Evolutionary conservation across 129 eudicot species (phyloP).

Genomic region (Escallonia herrerae): DNA sequence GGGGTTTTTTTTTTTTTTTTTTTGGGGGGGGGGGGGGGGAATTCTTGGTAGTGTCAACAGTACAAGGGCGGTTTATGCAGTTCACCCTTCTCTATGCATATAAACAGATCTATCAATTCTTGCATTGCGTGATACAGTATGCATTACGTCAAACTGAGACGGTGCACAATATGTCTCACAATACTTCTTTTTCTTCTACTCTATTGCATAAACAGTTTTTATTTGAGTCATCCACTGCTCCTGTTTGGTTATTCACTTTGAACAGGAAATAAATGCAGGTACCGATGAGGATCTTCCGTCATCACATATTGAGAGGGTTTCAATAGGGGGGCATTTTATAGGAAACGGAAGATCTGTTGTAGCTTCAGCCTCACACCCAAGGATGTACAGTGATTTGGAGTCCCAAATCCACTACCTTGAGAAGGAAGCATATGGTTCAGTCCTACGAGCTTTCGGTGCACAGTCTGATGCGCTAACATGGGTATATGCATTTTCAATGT

Average conservation of each 20-base stretch:
- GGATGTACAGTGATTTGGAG: conserved; percentile 82
- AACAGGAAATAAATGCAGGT: conserved; percentile 16
- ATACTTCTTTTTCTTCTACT: too few relatives aligned
- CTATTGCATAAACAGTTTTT: not conserved
- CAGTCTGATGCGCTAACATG: conserved; percentile 97
- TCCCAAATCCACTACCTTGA: conserved; percentile 85
- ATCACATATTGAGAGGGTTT: conserved; percentile 28
- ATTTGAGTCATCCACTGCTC: conserved; percentile 6
- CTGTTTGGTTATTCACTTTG: not conserved
- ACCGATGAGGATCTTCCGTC: conserved; percentile 35
- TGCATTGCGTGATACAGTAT: too few relatives aligned
- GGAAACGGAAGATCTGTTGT: conserved; percentile 27
- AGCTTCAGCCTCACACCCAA: conserved; percentile 29
- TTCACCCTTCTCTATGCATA: too few relatives aligned
- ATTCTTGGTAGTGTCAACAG: too few relatives aligned
- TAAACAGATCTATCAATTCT: too few relatives aligned
- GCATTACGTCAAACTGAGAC: too few relatives aligned
- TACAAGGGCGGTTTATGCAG: too few relatives aligned
- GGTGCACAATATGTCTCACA: too few relatives aligned
- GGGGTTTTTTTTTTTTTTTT: too few relatives aligned
- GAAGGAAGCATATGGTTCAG: conserved; percentile 85
- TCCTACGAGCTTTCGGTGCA: conserved; percentile 91
- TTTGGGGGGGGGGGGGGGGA: too few relatives aligned
- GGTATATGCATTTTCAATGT: conserved; percentile 40
- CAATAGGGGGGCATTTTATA: conserved; percentile 21